phyloP scores from a whole-genome alignment of 495 filamentous ascomycete genomes.

The Hypomontagnella monticulosa region DNA sequence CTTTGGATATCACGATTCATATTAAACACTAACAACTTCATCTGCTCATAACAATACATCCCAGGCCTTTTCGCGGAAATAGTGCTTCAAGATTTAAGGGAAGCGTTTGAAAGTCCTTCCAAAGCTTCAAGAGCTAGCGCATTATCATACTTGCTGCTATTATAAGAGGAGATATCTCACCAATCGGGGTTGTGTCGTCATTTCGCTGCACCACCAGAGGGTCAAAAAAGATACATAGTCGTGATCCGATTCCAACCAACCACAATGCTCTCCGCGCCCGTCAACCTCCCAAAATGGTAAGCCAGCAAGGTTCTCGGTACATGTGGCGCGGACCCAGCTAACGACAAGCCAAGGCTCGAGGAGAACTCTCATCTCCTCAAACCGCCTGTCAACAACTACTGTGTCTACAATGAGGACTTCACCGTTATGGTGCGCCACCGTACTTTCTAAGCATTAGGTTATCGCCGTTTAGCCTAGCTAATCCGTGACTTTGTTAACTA shows the following conservation, averaged over 20 bases:
- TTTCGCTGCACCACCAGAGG: neutral
- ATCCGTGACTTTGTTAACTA: constrained; percentile 39
- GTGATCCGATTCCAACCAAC: constrained; percentile 25
- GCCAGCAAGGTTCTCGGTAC: constrained; percentile 27
- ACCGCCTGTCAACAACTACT: constrained; percentile 97
- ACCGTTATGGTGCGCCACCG: constrained; percentile 73
- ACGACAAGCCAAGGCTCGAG: constrained; percentile 73
- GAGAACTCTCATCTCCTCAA: constrained; percentile 92
- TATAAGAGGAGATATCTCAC: too few species aligned
- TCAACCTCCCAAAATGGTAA: constrained; percentile 90
- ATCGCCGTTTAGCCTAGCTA: neutral
- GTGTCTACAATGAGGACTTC: constrained; percentile 84
- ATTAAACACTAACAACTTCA: constrained; percentile 13
- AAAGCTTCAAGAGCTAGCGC: neutral
- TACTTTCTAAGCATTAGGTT: constrained; percentile 9
- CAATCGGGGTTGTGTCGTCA: neutral
- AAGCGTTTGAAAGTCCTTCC: neutral
- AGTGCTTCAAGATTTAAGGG: too few species aligned
- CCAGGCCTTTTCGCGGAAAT: neutral
- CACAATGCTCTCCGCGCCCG: constrained; percentile 61
- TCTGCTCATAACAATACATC: neutral
- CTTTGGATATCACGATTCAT: neutral
- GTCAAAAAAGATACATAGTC: constrained; percentile 5
- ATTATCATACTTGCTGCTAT: too few species aligned
- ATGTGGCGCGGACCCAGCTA: constrained; percentile 23